Base-by-base conservation (phyloP, 139 green algal species). In the Yamagishiella unicocca region DNA sequence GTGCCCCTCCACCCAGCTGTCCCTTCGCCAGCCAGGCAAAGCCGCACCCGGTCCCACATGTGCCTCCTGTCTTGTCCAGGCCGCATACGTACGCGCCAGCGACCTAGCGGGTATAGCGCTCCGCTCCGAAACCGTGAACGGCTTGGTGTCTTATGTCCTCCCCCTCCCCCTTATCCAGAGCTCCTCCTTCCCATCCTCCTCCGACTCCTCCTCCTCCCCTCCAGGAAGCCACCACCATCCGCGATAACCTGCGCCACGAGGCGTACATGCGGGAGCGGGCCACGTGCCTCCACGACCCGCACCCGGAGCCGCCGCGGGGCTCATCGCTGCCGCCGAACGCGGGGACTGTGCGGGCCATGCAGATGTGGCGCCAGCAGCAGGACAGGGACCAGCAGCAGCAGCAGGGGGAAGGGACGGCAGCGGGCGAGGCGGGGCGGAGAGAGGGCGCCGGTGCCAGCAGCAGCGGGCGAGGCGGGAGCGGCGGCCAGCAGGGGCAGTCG, bases 291-390 rank as follows among this genome's bases (percentile, higher is more conserved):
- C 46, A 90, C 25, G 87, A 92, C 79, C 89, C 89, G 5, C 79
- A 90, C 72, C 89, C 89, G 3, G 77, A 90, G 46, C 25, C 67
- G 84, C 40, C 76, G 17, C 45, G 62, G 19, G 87, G 81, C 7
- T 19, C 31, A 24, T 77, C 58, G 3, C 84, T 92, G 78, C 89
- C 89, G 61, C 89, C 89, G 55, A 92, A 92, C 62, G 89, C 89
- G 14, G 89, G 89, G 75, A 92, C 84, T 2, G 31, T 84, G 70
- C 67, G 68, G 2, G 88, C 88, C 31, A 90, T 90, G 87, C 75
- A 85, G 45, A 29, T 66, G 21, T 89, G 84, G 84, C 61, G 79
- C 31, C 54, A 88, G 54, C 83, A 83, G 38, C 62, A 78, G 38
- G 70, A 78, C 38, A 6, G 8, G 70, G 19, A 27, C 27, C 70